phyloP scores from a whole-genome alignment of 805 yeast species.

The Maudiozyma turicensis region DNA sequence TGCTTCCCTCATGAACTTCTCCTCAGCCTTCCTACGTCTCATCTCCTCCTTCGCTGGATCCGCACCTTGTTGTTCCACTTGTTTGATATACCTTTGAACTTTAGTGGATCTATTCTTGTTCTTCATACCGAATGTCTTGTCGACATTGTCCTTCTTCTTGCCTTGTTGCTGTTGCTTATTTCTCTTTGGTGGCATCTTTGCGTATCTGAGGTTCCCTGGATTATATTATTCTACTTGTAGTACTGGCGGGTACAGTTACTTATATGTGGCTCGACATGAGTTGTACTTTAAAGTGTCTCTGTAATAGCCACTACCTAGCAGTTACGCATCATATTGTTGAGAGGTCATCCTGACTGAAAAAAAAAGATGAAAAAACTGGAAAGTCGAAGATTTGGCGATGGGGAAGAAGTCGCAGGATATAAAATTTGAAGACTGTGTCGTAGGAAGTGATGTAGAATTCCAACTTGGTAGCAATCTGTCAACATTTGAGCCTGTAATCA shows the following conservation, averaged over 20 bases:
- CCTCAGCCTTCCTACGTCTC: constrained; percentile 54
- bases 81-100: constrained; percentile 65
- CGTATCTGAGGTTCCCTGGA: background rate
- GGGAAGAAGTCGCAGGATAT: too few relatives aligned
- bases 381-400: too few relatives aligned
- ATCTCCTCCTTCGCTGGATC: constrained; percentile 71
- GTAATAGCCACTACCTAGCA: too few relatives aligned
- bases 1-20: constrained; percentile 82
- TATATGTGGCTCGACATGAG: too few relatives aligned
- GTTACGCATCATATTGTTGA: too few relatives aligned
- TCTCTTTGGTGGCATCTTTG: constrained; percentile 75
- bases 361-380: too few relatives aligned
- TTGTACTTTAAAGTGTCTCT: too few relatives aligned
- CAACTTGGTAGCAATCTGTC: too few relatives aligned
- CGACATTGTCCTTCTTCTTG: constrained; percentile 62
- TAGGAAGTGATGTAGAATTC: too few relatives aligned
- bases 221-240: background rate
- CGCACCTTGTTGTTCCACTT: constrained; percentile 49
- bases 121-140: constrained; percentile 91
- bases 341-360: too few relatives aligned
- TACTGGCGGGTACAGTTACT: background rate
- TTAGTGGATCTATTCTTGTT: constrained; percentile 91
- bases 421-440: too few relatives aligned
- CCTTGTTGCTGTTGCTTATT: constrained; percentile 40
- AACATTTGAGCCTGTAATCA: too few relatives aligned